Evolutionary conservation across 1,139 yeast genomes (phyloP), one percentile per base, ranked within the genome.

Genomic region (Lizanozyma gosingica): DNA sequence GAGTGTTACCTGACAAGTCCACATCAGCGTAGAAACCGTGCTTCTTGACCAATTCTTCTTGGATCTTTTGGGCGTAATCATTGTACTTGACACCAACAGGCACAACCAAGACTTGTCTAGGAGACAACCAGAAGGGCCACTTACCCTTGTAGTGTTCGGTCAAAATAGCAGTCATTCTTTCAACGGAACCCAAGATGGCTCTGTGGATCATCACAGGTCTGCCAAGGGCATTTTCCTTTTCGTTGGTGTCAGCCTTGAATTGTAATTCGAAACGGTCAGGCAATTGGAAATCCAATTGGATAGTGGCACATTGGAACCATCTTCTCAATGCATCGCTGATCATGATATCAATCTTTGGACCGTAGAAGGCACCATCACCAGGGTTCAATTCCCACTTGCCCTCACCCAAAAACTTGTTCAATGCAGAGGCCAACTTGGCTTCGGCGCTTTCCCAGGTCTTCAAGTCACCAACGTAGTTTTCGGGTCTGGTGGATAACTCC

Each of bases 91-190:
- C 94, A 56, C 96, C 96, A 54, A 92, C 95, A 52, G 98, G 98
- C 32, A 92, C 90, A 55, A 92, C 92, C 57, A 88, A 72, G 43
- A 88, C 73, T 68, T 92, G 98, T 73, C 97, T 84, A 56, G 98
- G 98, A 29, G 97, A 88, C 56, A 92, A 73, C 98, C 98, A 92
- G 76, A 92, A 83, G 56, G 98, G 98, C 97, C 97, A 90, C 63
- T 86, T 88, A 57, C 98, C 98, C 59, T 90, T 94, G 68, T 73
- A 90, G 67, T 92, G 97, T 64, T 92, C 98, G 45, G 95, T 88
- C 64, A 92, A 79, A 54, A 92, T 87, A 47, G 96, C 97, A 51
- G 95, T 83, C 95, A 92, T 88, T 75, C 98, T 83, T 73, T 92
- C 98, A 41, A 92, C 92, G 35, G 97, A 88, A 46, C 98, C 98